Evolutionary conservation across 2,329 filamentous ascomycete genomes (phyloP).

Genomic region (Colletotrichum gigasporum): DNA sequence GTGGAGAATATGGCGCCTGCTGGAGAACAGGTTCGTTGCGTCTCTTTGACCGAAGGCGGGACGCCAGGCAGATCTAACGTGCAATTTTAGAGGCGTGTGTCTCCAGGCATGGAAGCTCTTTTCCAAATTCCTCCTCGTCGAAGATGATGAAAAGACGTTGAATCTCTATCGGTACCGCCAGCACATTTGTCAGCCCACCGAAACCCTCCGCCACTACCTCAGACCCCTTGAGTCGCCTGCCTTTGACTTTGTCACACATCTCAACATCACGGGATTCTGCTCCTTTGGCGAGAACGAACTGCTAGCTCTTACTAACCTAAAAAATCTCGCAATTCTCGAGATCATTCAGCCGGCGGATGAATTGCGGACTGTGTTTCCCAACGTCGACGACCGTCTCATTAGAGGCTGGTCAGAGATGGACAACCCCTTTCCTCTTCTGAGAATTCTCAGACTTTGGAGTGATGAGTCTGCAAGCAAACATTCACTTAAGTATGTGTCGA

Average conservation of each 20-base stretch:
- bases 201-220: conserved; percentile 46
- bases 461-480: conserved; percentile 47
- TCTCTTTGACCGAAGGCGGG: not conserved
- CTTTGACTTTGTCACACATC: conserved; percentile 51
- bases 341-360: conserved; percentile 50
- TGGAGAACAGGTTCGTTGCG: conserved; percentile 48
- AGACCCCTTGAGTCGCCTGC: conserved; percentile 46
- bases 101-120: conserved; percentile 53
- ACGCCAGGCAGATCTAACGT: not conserved
- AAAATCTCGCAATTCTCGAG: conserved; percentile 59
- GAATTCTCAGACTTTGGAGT: conserved; percentile 57
- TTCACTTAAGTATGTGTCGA: conserved; percentile 51
- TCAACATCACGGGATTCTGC: conserved; percentile 49
- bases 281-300: conserved; percentile 49
- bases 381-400: conserved; percentile 55
- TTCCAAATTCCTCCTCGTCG: conserved; percentile 43
- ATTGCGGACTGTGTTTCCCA: conserved; percentile 41
- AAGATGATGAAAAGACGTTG: conserved; percentile 45
- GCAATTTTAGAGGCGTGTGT: conserved; percentile 41
- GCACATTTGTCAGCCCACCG: conserved; percentile 48
- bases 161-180: conserved; percentile 50
- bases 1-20: conserved; percentile 50
- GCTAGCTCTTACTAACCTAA: conserved; percentile 49
- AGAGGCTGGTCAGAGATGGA: conserved; percentile 53
- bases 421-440: conserved; percentile 55